Evolutionary conservation across 495 filamentous ascomycete species (phyloP).

Genomic region (Tuber calosporum): DNA sequence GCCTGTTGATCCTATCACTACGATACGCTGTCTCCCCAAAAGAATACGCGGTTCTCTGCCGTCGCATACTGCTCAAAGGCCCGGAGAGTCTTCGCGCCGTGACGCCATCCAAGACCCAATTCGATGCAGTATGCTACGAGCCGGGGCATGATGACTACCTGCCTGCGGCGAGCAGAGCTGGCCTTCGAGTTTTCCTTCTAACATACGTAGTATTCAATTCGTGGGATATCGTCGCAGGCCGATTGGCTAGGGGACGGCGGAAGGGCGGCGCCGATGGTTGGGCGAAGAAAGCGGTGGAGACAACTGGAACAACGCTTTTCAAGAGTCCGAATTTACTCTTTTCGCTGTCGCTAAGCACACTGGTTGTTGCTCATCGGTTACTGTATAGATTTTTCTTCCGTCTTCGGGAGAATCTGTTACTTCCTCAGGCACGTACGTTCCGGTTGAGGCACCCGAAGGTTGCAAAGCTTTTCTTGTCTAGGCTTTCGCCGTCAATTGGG

Average conservation of each 20-base stretch:
- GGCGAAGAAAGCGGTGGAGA: slow-evolving; percentile 38
- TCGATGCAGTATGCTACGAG: slow-evolving; percentile 29
- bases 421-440: slow-evolving; percentile 58
- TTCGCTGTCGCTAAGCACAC: slow-evolving; percentile 69
- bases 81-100: slow-evolving; percentile 21
- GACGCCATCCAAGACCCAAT: slow-evolving; percentile 35
- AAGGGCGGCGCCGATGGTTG: slow-evolving; percentile 15
- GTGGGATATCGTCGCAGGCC: slow-evolving; percentile 22
- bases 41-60: slow-evolving; percentile 32
- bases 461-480: slow-evolving; percentile 64
- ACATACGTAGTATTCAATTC: slow-evolving; percentile 22
- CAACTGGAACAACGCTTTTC: slow-evolving; percentile 50
- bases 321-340: slow-evolving; percentile 67
- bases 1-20: slow-evolving; percentile 38
- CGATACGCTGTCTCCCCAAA: slow-evolving; percentile 38
- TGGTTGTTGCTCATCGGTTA: slow-evolving; percentile 79
- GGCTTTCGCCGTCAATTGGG: slow-evolving; percentile 77
- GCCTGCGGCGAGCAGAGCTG: slow-evolving; percentile 37
- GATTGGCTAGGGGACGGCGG: slow-evolving; percentile 16
- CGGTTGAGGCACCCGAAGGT: slow-evolving; percentile 72
- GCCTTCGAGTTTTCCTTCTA: slow-evolving; percentile 37
- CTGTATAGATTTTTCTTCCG: slow-evolving; percentile 83
- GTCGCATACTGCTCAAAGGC: slow-evolving; percentile 30
- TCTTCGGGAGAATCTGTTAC: slow-evolving; percentile 68
- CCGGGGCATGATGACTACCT: slow-evolving; percentile 32